Evolutionary conservation across 2,329 filamentous ascomycete genomes (phyloP).

Genomic region (Colletotrichum sp.): DNA sequence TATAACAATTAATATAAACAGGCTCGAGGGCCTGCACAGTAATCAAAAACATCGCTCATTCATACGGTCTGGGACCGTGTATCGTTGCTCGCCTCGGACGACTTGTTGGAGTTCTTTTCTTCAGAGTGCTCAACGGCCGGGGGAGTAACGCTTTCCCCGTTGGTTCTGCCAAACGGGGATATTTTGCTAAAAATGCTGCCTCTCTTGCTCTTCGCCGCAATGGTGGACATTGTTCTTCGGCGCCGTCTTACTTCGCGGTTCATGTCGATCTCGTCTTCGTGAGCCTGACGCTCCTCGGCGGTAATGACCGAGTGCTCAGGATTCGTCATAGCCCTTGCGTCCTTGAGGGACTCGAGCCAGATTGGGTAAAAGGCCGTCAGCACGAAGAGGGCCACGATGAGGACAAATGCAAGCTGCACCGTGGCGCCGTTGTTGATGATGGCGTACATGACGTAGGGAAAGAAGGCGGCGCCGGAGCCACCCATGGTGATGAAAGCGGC

Average conservation of each 20-base stretch:
- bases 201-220: constrained; percentile 8
- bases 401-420: constrained; percentile 68
- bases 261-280: constrained; percentile 13
- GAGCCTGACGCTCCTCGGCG: constrained; percentile 10
- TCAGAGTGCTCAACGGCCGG: constrained; percentile 15
- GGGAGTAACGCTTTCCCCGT: constrained; percentile 14
- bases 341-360: constrained; percentile 51
- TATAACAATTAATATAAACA: constrained; percentile 20
- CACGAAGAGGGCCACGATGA: constrained; percentile 62
- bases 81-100: constrained; percentile 13
- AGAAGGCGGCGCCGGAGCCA: constrained; percentile 74
- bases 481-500: constrained; percentile 80
- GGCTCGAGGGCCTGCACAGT: neutral
- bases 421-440: constrained; percentile 65
- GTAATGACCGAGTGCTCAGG: constrained; percentile 24
- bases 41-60: neutral
- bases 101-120: constrained; percentile 14
- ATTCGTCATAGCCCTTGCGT: constrained; percentile 52
- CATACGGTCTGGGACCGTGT: constrained; percentile 8
- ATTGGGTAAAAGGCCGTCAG: constrained; percentile 53
- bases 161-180: constrained; percentile 5
- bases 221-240: neutral
- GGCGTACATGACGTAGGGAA: constrained; percentile 76
- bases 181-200: constrained; percentile 16
- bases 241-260: constrained; percentile 5